These are phyloP conservation scores for Astrothelium subdiscretum DNA, from an alignment of 495 filamentous ascomycete genomes.

Conservation along the genomic window DNA sequence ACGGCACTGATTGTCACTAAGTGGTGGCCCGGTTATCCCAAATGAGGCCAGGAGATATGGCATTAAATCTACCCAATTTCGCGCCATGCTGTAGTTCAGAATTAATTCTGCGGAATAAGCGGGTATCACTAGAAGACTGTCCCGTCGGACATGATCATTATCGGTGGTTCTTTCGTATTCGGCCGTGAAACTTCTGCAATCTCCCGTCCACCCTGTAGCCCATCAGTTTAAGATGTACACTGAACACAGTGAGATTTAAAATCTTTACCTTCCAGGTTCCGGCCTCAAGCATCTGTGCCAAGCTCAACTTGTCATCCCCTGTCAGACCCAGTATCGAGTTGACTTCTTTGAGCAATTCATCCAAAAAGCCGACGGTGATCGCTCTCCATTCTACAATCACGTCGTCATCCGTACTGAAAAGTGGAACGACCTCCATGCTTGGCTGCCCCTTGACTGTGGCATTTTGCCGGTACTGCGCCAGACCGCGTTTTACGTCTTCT, in stretches of 20 bases:
- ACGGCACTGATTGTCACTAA: too few species aligned
- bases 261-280: conserved; percentile 83
- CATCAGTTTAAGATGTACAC: not conserved
- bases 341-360: conserved; percentile 59
- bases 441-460: conserved; percentile 62
- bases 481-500: conserved; percentile 50
- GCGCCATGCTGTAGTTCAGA: not conserved
- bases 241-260: not conserved
- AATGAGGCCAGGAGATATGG: too few species aligned
- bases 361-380: conserved; percentile 73
- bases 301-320: conserved; percentile 45
- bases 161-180: conserved; percentile 93
- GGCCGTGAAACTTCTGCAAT: conserved; percentile 90
- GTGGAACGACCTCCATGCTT: conserved; percentile 59
- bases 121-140: conserved; percentile 69
- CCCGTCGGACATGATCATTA: conserved; percentile 91
- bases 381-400: conserved; percentile 84
- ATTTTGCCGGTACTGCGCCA: conserved; percentile 61
- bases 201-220: conserved; percentile 75
- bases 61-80: not conserved
- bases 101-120: not conserved
- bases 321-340: conserved; percentile 50
- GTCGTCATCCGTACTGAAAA: conserved; percentile 69
- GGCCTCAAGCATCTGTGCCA: conserved; percentile 76
- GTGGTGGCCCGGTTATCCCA: too few species aligned